Evolutionary conservation across 257 asterid genomes (phyloP), one percentile per base, ranked within the genome.

Genomic region (Ligustrum vulgare): DNA sequence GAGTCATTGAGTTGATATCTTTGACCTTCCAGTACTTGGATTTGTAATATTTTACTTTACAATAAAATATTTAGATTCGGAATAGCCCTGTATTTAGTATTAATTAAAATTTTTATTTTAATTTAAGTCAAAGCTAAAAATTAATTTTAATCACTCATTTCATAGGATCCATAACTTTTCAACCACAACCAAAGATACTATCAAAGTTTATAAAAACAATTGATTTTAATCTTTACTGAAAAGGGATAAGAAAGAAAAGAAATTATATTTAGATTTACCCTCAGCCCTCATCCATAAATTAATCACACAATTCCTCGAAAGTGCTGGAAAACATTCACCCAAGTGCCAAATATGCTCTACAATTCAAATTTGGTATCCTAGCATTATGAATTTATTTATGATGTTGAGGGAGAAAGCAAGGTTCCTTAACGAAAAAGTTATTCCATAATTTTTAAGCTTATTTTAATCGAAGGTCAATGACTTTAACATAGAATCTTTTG

Each of bases 371-470:
- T 68, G 80, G 80, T 33, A 45, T 76, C 43, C n/a, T 33, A 35
- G 22, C 45, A 70, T 31, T 75, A 58, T 3, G 66, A 58, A 22
- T 58, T 15, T 35, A 22, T 58, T 15, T 35, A 37, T 28, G 73
- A 76, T 76, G 80, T 70, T 12, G 31, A 20, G 6, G 58, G 22
- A 65, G 65, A 71, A 72, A 37, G 45, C 2, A 75, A 79, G 72
- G 58, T 28, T 80, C 47, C 82, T 77, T 77, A 67, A 51, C 39
- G 64, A 47, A 67, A 78, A 78, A 82, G 79, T 75, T 79, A 79
- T 81, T 79, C 85, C 74, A 73, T 70, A 72, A 22, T 67, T 31
- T 23, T 41, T 25, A 70, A 51, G 5, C 15, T 51, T 43, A 67
- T 33, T 77, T 25, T 32, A 78, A 74, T 74, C 76, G 75, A 78